Evolutionary conservation across 78 protist genomes (phyloP).

Genomic region (Dictyostelium citrinum): DNA sequence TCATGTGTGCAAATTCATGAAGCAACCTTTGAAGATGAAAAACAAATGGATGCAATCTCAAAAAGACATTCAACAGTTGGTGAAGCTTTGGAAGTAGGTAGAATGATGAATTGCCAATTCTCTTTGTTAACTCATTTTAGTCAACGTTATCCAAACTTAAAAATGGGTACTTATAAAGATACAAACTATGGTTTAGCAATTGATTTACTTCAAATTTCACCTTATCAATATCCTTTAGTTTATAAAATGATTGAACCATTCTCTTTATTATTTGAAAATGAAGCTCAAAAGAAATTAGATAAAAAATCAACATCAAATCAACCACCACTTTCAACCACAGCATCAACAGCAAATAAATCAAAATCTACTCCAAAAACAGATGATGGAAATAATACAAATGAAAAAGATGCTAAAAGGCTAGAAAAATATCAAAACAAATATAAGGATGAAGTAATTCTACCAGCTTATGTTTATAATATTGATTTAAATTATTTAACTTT

Average conservation of each 20-base stretch:
- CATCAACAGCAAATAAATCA: not conserved
- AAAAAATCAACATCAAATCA: not conserved
- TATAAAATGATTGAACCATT: slow-evolving; percentile 7
- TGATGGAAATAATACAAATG: not conserved
- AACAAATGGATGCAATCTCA: slow-evolving; percentile 67
- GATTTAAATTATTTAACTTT: not conserved
- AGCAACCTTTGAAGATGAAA: slow-evolving; percentile 95
- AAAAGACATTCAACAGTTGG: slow-evolving; percentile 82
- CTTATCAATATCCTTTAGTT: slow-evolving; percentile 60
- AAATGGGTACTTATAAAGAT: not conserved
- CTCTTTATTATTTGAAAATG: not conserved
- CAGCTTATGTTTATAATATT: not conserved
- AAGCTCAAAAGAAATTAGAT: slow-evolving; percentile 4
- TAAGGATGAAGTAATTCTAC: not conserved
- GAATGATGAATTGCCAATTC: slow-evolving; percentile 80
- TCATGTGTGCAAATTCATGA: slow-evolving; percentile 93
- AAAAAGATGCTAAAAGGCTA: not conserved
- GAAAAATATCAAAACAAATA: not conserved
- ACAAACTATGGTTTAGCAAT: slow-evolving; percentile 1
- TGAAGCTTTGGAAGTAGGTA: slow-evolving; percentile 88
- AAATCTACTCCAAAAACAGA: not conserved
- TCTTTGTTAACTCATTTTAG: slow-evolving; percentile 91
- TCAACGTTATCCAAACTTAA: slow-evolving; percentile 92
- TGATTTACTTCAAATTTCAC: slow-evolving; percentile 36
- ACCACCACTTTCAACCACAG: not conserved